Percentiles rank a stretch among this genome's conserved stretches.
These are phyloP conservation scores for Arctium lappa DNA, from an alignment of 129 eudicot genomes.

Conservation along the genomic window DNA sequence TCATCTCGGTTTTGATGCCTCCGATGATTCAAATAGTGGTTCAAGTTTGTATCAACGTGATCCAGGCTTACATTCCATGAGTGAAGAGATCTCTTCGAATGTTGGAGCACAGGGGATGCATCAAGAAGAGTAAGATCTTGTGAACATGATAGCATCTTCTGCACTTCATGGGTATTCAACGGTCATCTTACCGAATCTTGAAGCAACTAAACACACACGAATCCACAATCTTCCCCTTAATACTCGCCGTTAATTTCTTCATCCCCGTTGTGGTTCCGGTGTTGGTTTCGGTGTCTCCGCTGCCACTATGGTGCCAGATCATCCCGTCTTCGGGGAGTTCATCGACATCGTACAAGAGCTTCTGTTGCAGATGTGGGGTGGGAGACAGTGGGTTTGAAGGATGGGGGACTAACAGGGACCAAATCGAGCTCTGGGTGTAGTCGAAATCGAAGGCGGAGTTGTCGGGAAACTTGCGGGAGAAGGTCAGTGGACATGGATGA, in stretches of 20 bases:
- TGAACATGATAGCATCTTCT: slow-evolving; percentile 81
- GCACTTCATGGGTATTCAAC: slow-evolving; percentile 54
- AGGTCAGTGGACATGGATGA: slow-evolving; percentile 65
- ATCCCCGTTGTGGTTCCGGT: neutral
- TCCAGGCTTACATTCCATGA: slow-evolving; percentile 19
- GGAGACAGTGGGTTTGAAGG: slow-evolving; percentile 29
- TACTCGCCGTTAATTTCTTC: slow-evolving; percentile 23
- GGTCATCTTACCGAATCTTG: slow-evolving; percentile 35
- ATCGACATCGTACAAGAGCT: slow-evolving; percentile 35
- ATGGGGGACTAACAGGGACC: slow-evolving; percentile 80
- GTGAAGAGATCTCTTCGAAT: slow-evolving; percentile 48
- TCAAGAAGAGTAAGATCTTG: slow-evolving; percentile 62
- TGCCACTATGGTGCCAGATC: neutral
- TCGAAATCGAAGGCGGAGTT: slow-evolving; percentile 90
- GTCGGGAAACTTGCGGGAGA: slow-evolving; percentile 79
- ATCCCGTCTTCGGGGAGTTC: neutral
- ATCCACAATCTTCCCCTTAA: slow-evolving; percentile 37
- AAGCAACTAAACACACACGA: slow-evolving; percentile 37
- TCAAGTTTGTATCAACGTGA: slow-evolving; percentile 33
- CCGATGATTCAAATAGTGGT: slow-evolving; percentile 33
- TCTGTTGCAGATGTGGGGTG: slow-evolving; percentile 24
- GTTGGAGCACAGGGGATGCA: slow-evolving; percentile 28
- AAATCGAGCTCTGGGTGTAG: slow-evolving; percentile 84
- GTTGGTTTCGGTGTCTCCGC: neutral
- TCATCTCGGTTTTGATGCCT: slow-evolving; percentile 34